phyloP scores from a whole-genome alignment of 768 basidiomycete genomes.

The Tephrocybe sp. region DNA sequence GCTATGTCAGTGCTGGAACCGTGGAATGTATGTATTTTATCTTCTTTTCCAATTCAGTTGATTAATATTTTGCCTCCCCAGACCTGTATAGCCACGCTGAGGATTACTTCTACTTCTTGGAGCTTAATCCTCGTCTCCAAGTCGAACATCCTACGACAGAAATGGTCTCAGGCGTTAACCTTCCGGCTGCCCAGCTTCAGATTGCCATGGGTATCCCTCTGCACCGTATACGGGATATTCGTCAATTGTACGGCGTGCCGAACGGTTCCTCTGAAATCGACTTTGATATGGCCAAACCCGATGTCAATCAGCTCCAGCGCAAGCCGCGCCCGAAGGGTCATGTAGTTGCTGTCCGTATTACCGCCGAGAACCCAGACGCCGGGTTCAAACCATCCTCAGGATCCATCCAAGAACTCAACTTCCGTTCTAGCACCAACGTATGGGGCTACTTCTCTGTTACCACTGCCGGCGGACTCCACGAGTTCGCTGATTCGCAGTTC shows the following conservation, averaged over 20 bases:
- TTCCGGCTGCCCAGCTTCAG: conserved; percentile 96
- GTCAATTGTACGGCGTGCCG: conserved; percentile 93
- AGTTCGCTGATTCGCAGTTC: conserved; percentile 99
- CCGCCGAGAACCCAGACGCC: conserved; percentile 98
- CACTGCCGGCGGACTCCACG: conserved; percentile 94
- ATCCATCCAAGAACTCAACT: conserved; percentile 96
- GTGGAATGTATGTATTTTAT: conserved; percentile 77
- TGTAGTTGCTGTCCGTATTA: conserved; percentile 98
- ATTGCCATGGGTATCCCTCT: conserved; percentile 98
- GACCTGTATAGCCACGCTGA: conserved; percentile 95
- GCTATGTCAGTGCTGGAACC: conserved; percentile 98
- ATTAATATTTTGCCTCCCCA: conserved; percentile 26
- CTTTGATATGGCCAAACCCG: conserved; percentile 92
- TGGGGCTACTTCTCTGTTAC: conserved; percentile 99
- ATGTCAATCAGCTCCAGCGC: conserved; percentile 84
- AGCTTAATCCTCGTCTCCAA: conserved; percentile 98
- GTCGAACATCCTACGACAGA: conserved; percentile 99
- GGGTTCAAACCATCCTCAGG: conserved; percentile 99
- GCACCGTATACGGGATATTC: conserved; percentile 93
- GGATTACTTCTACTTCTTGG: conserved; percentile 95
- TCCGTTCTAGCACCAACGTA: conserved; percentile 98
- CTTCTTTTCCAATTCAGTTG: conserved; percentile 4
- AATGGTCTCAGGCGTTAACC: conserved; percentile 99
- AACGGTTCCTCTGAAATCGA: conserved; percentile 91
- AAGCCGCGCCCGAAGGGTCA: conserved; percentile 97